A percentile compares a stretch with the other conserved stretches of the same genome.
These are phyloP conservation scores for Kwoniella bestiolae DNA, from an alignment of 768 basidiomycete species.

Conservation along the genomic window DNA sequence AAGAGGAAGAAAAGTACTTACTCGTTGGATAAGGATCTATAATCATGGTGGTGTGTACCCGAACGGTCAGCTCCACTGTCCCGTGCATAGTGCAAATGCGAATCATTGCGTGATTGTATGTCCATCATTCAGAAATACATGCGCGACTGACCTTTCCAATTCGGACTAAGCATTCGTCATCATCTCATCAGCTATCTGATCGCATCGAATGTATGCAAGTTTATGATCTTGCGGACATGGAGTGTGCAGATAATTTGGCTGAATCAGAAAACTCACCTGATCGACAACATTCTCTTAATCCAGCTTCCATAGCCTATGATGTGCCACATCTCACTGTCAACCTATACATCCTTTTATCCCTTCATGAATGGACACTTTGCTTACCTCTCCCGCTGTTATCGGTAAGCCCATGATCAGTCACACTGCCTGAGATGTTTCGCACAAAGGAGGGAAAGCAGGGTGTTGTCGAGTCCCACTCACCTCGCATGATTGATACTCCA, in stretches of 20 bases:
- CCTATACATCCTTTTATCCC: background rate
- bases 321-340: conserved; percentile 2
- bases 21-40: conserved; percentile 88
- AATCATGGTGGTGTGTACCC: conserved; percentile 2
- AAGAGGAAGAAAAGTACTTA: conserved; percentile 57
- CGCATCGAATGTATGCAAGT: too few species aligned
- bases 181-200: too few species aligned
- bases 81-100: background rate
- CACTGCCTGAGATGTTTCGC: background rate
- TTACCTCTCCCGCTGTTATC: conserved; percentile 52
- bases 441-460: background rate
- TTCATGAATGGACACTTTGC: conserved; percentile 8
- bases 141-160: conserved; percentile 72
- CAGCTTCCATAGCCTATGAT: conserved; percentile 91
- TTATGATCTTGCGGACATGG: too few species aligned
- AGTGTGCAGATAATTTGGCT: too few species aligned
- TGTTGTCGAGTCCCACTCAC: conserved; percentile 66
- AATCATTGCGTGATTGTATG: conserved; percentile 13
- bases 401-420: background rate
- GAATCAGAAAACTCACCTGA: conserved; percentile 42
- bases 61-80: conserved; percentile 12
- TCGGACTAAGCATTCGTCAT: too few species aligned
- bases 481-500: conserved; percentile 91
- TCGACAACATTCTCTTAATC: conserved; percentile 91
- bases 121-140: background rate